phyloP scores from a whole-genome alignment of 306 rosid genomes.

The Vicia sativa region DNA sequence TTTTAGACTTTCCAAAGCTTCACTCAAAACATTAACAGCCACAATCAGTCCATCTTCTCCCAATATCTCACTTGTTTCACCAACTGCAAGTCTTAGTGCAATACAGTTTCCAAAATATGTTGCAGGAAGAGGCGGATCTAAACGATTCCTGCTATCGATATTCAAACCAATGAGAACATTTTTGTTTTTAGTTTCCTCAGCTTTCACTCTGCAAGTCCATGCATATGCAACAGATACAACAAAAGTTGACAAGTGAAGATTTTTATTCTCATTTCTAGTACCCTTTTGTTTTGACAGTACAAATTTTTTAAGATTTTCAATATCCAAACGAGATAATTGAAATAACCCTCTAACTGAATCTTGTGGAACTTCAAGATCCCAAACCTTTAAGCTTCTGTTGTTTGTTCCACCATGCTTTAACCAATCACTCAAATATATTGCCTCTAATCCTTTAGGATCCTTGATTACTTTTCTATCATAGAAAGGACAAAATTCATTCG shows the following conservation, averaged over 20 bases:
- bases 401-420: constrained; percentile 44
- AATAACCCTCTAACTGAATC: constrained; percentile 41
- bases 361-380: constrained; percentile 39
- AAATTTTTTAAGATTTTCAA: constrained; percentile 36
- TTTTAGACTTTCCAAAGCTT: constrained; percentile 39
- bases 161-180: neutral
- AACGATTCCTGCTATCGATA: constrained; percentile 46
- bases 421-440: constrained; percentile 42
- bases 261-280: neutral
- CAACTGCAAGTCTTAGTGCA: neutral
- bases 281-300: constrained; percentile 18
- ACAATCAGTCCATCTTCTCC: constrained; percentile 42
- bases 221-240: constrained; percentile 41
- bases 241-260: constrained; percentile 45
- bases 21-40: constrained; percentile 31
- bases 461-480: constrained; percentile 42
- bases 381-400: constrained; percentile 49
- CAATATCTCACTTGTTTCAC: constrained; percentile 23
- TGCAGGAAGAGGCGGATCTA: constrained; percentile 45
- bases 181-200: constrained; percentile 24
- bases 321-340: constrained; percentile 25
- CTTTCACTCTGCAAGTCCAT: constrained; percentile 40
- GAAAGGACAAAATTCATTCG: constrained; percentile 39
- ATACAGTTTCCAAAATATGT: constrained; percentile 64
- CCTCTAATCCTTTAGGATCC: constrained; percentile 38